phyloP scores from a whole-genome alignment of 345 rosid species.

The Physaria fendleri region DNA sequence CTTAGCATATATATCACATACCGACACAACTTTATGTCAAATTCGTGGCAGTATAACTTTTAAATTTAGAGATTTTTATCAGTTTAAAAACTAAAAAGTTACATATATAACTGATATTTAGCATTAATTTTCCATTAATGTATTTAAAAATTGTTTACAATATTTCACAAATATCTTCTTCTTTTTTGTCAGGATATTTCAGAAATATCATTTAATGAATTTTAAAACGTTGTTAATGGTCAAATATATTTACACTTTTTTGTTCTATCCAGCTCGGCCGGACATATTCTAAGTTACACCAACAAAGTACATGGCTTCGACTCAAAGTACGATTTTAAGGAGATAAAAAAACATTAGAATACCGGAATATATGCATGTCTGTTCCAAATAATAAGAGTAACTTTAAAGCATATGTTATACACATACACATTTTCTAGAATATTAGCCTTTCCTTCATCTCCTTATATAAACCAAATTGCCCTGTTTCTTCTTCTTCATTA shows the following conservation, averaged over 20 bases:
- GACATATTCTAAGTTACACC: slow-evolving; percentile 7
- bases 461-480: slow-evolving; percentile 25
- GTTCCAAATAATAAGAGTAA: slow-evolving; percentile 52
- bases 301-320: slow-evolving; percentile 24
- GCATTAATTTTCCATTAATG: too few relatives aligned
- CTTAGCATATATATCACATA: too few relatives aligned
- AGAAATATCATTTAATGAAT: too few relatives aligned
- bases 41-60: too few relatives aligned
- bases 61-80: too few relatives aligned
- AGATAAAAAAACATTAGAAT: background rate
- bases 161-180: too few relatives aligned
- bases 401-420: slow-evolving; percentile 50
- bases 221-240: too few relatives aligned
- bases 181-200: too few relatives aligned
- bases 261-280: background rate
- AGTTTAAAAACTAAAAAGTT: too few relatives aligned
- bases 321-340: slow-evolving; percentile 20
- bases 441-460: background rate
- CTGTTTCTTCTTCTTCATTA: slow-evolving; percentile 11
- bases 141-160: background rate
- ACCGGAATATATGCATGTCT: slow-evolving; percentile 38
- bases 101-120: too few relatives aligned
- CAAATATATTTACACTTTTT: background rate
- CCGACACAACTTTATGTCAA: too few relatives aligned
- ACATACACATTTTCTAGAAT: slow-evolving; percentile 17